Conservation (phyloP, 108 stramenopile species). For the Mediolabrus comicus region DNA sequence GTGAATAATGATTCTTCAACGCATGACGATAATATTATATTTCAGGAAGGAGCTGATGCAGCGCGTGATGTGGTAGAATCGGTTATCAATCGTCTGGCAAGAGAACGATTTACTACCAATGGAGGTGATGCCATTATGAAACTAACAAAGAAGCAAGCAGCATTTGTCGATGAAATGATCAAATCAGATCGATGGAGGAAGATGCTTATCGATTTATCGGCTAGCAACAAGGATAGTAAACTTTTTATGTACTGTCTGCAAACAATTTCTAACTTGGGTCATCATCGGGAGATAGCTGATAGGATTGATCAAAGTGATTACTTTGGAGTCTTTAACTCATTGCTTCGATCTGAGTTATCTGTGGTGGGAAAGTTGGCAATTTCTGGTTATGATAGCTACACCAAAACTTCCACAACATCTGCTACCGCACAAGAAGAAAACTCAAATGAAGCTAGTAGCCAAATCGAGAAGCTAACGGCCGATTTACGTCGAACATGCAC, state of each 20-base stretch:
- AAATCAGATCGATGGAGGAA: constrained; percentile 74
- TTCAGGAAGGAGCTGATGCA: constrained; percentile 44
- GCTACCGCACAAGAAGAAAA: constrained; percentile 9
- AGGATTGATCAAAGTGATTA: constrained; percentile 86
- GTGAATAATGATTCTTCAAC: background rate
- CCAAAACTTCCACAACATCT: constrained; percentile 15
- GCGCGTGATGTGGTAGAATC: constrained; percentile 66
- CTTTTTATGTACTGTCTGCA: constrained; percentile 78
- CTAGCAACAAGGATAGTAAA: constrained; percentile 72
- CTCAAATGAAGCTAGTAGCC: constrained; percentile 26
- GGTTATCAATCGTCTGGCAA: constrained; percentile 62
- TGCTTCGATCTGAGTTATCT: constrained; percentile 72
- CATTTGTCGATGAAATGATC: constrained; percentile 88
- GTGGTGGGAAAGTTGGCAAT: constrained; percentile 61
- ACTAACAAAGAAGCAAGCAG: constrained; percentile 65
- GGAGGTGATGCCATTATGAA: constrained; percentile 69
- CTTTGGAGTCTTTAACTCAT: constrained; percentile 81
- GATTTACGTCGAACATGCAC: constrained; percentile 78
- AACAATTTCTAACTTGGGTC: constrained; percentile 75
- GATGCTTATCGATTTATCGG: constrained; percentile 82
- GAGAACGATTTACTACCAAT: constrained; percentile 74
- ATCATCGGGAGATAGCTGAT: constrained; percentile 84
- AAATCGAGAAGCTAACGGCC: constrained; percentile 43
- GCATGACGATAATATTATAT: background rate
- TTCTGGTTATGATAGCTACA: constrained; percentile 48